A percentile compares a stretch with the other conserved stretches of the same genome.
phyloP scores from a whole-genome alignment of 129 eudicot species.

The Scalesia atractyloides region DNA sequence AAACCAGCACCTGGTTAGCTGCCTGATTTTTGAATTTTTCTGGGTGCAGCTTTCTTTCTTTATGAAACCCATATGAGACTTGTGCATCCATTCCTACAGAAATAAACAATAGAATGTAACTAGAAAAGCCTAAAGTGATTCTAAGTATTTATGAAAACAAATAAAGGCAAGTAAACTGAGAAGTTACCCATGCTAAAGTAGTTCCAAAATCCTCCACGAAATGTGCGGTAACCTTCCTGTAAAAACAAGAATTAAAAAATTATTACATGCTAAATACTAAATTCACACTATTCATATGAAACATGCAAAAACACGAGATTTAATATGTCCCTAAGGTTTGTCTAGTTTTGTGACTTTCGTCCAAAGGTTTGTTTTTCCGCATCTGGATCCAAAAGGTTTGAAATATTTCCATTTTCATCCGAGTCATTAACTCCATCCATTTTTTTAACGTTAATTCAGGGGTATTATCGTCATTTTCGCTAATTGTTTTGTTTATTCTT shows the following conservation, averaged over 20 bases:
- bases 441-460: too few species aligned
- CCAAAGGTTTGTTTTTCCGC: too few species aligned
- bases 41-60: slow-evolving; percentile 76
- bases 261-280: neutral
- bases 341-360: too few species aligned
- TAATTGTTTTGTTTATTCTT: too few species aligned
- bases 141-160: neutral
- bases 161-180: neutral
- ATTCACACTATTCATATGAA: neutral
- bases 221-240: slow-evolving; percentile 78
- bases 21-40: slow-evolving; percentile 81
- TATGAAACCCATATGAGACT: slow-evolving; percentile 70
- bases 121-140: neutral
- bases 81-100: slow-evolving; percentile 78
- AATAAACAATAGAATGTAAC: slow-evolving; percentile 12
- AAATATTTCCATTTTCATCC: too few species aligned
- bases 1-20: slow-evolving; percentile 61
- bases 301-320: neutral
- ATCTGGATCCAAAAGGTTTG: too few species aligned
- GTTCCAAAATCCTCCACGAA: slow-evolving; percentile 95
- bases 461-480: too few species aligned
- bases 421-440: too few species aligned
- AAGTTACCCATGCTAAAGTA: slow-evolving; percentile 85
- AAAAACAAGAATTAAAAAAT: neutral
- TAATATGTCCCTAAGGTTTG: too few species aligned